Conservation (phyloP, 495 filamentous ascomycete genomes). For the Xylaria grammica region DNA sequence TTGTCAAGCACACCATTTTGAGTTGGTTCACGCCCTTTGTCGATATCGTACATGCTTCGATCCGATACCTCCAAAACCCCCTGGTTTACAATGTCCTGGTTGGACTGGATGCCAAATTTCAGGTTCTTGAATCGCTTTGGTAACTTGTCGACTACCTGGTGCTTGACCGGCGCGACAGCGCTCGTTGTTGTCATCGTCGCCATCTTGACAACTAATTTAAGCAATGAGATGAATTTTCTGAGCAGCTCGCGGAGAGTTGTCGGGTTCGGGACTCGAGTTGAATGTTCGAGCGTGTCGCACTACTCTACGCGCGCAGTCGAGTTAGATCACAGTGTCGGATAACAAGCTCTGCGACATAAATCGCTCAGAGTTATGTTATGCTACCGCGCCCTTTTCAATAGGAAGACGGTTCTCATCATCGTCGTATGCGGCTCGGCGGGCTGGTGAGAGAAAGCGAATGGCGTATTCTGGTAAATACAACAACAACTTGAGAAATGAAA, state of each 20-base stretch:
- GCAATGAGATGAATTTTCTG: not conserved
- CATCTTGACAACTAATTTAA: conserved; percentile 21
- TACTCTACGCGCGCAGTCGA: conserved; percentile 2
- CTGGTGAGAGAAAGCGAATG: not conserved
- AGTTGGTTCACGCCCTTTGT: conserved; percentile 70
- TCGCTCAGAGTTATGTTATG: conserved; percentile 1
- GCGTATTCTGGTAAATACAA: not conserved
- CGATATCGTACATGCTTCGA: conserved; percentile 86
- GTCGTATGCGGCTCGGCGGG: not conserved
- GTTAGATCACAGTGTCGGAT: not conserved
- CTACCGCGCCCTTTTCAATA: conserved; percentile 18
- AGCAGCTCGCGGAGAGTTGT: not conserved
- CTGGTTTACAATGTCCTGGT: conserved; percentile 92
- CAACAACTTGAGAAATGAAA: conserved; percentile 11
- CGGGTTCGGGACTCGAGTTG: not conserved
- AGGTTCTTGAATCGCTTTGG: conserved; percentile 92
- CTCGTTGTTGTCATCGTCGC: conserved; percentile 27
- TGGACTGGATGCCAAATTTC: conserved; percentile 93
- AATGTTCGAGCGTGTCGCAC: not conserved
- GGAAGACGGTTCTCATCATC: not conserved
- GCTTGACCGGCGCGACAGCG: conserved; percentile 62
- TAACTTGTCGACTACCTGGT: conserved; percentile 83
- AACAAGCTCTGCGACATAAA: not conserved
- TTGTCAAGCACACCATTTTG: conserved; percentile 84
- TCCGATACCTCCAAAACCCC: conserved; percentile 91